Base-by-base conservation (phyloP, 208 protist genomes). In the Trypanosoma melophagium region DNA sequence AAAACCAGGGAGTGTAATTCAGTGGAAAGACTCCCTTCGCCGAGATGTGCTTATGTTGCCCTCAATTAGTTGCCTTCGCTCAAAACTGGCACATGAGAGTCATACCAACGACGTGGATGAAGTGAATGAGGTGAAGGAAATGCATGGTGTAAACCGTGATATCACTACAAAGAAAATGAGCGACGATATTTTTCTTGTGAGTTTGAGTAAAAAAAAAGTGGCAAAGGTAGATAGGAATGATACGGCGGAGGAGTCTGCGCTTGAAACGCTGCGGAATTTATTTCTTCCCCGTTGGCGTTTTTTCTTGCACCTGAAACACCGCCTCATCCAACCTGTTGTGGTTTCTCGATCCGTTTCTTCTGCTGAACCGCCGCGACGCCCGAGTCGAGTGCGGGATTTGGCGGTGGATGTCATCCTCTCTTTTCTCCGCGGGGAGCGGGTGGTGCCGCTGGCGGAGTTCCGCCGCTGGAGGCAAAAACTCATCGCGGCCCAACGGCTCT, bases 401-500 rank as follows among this genome's bases (percentile, higher is more conserved):
- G 60, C 69, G 2, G 52, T 68, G 0, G 52, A 44, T 74, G 53
- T 58, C 17, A 54, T 74, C 68, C 35, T 61, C 49, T 63, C 59
- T 8, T 58, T 50, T 41, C 54, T 68, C 21, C 53, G 60, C 0
- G 10, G 19, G 3, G 31, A 25, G 5, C 9, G 5, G 13, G 13
- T 24, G 8, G 35, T 7, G 35, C 14, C 60, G 7, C 49, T 63
- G 5, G 24, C 13, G 5, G 50, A 53, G 31, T 63, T 62, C 31
- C 47, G 45, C 14, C 44, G 41, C 17, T 28, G 52, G 12, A 49
- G 44, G 22, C 13, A 22, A 8, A 60, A 41, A 16, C 78, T 76
- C 13, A 61, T 82, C 31, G 58, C 52, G 42, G 79, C 90, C 22
- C 87, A 93, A 74, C 73, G 77, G 7, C 59, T 65, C 3, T 89